These are phyloP conservation scores for Eustoma russellianum DNA, from an alignment of 257 asterid species.

Conservation along the genomic window DNA sequence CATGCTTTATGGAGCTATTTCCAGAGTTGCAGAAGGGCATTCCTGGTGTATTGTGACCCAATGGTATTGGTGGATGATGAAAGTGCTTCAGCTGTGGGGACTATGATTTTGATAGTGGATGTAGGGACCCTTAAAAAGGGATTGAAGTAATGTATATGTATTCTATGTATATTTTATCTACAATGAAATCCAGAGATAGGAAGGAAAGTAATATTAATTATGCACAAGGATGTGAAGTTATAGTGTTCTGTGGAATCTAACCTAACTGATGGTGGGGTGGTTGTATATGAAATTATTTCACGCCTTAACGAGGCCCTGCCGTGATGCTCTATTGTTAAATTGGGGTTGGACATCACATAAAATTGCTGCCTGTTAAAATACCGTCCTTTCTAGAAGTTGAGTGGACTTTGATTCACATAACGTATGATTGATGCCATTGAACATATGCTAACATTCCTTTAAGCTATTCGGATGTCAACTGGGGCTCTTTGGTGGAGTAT, in stretches of 20 bases:
- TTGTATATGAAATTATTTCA: conserved; percentile 23
- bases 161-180: conserved; percentile 23
- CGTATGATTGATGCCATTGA: too few relatives aligned
- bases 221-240: too few relatives aligned
- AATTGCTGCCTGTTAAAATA: too few relatives aligned
- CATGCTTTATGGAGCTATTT: conserved; percentile 16
- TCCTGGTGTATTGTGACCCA: conserved; percentile 25
- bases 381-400: too few relatives aligned
- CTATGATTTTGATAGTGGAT: conserved; percentile 41
- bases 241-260: conserved; percentile 7
- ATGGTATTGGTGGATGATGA: conserved; percentile 39
- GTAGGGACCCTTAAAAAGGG: conserved; percentile 41
- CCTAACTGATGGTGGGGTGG: conserved; percentile 11
- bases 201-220: conserved; percentile 20
- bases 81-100: conserved; percentile 49
- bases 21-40: conserved; percentile 25
- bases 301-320: conserved; percentile 5
- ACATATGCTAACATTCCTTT: too few relatives aligned
- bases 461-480: too few relatives aligned
- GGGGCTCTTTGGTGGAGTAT: too few relatives aligned
- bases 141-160: conserved; percentile 19
- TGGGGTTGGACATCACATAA: too few relatives aligned
- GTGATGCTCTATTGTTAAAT: too few relatives aligned
- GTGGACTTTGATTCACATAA: too few relatives aligned
- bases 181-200: conserved; percentile 27